Evolutionary conservation across 2,329 filamentous ascomycete genomes (phyloP).

Genomic region (Penicillium digitatum): DNA sequence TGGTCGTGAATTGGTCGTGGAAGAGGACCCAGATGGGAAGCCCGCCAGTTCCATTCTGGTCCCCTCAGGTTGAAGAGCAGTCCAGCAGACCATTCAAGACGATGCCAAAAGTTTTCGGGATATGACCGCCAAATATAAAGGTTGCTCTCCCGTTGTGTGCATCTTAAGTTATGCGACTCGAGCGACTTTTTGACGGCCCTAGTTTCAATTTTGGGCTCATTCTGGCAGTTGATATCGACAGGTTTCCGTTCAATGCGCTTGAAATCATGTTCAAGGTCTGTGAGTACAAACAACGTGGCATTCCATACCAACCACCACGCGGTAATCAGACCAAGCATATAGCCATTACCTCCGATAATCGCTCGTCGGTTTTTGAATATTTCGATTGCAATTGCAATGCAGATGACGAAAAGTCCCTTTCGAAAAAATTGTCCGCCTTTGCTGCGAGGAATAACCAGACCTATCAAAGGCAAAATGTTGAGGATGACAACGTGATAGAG

Average conservation of each 20-base stretch:
- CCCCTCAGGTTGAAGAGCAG: slow-evolving; percentile 57
- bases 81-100: slow-evolving; percentile 57
- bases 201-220: background rate
- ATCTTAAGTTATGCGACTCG: background rate
- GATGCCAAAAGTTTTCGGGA: slow-evolving; percentile 49
- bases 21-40: slow-evolving; percentile 42
- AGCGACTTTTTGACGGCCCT: background rate
- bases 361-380: slow-evolving; percentile 45
- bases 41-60: slow-evolving; percentile 58
- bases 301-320: slow-evolving; percentile 55
- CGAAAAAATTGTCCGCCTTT: slow-evolving; percentile 38
- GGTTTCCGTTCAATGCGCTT: slow-evolving; percentile 50
- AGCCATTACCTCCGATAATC: slow-evolving; percentile 50
- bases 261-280: slow-evolving; percentile 55
- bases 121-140: slow-evolving; percentile 53
- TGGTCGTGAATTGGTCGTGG: slow-evolving; percentile 29
- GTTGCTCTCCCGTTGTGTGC: background rate
- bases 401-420: slow-evolving; percentile 45
- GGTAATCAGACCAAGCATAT: slow-evolving; percentile 53
- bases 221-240: background rate
- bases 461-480: slow-evolving; percentile 42
- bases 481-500: slow-evolving; percentile 35
- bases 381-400: slow-evolving; percentile 44
- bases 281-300: slow-evolving; percentile 51
- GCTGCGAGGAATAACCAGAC: slow-evolving; percentile 51